Evolutionary conservation across 495 filamentous ascomycete species (phyloP).

Genomic region (Friedmanniomyces simplex): DNA sequence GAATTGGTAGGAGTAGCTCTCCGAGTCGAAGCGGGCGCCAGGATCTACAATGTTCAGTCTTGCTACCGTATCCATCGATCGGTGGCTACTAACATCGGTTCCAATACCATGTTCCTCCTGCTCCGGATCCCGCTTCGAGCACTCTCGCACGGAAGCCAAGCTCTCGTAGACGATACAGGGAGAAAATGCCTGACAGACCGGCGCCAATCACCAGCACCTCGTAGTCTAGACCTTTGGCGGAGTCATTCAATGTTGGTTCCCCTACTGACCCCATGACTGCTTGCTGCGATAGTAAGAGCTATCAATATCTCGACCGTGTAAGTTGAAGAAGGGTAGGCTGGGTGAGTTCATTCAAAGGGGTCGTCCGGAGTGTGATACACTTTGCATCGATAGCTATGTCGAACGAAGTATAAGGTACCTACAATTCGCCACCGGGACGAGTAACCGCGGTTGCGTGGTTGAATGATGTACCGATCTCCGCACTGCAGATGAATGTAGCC

Average conservation of each 20-base stretch:
- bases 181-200: constrained; percentile 11
- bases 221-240: background rate
- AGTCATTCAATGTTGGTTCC: background rate
- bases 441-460: too few species aligned
- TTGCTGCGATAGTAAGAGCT: background rate
- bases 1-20: constrained; percentile 14
- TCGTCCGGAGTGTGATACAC: too few species aligned
- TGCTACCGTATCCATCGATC: background rate
- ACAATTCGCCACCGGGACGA: too few species aligned
- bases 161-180: constrained; percentile 2
- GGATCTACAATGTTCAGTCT: background rate
- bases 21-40: constrained; percentile 11
- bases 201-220: constrained; percentile 15
- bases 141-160: background rate
- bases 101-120: constrained; percentile 11
- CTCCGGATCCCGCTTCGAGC: constrained; percentile 1
- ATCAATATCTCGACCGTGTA: too few species aligned
- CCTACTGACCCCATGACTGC: background rate
- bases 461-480: too few species aligned
- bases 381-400: too few species aligned
- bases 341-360: too few species aligned
- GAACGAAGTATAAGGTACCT: too few species aligned
- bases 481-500: too few species aligned
- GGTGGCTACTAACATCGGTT: background rate
- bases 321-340: too few species aligned